A percentile compares a stretch with the other conserved stretches of the same genome.
Evolutionary conservation across 2,329 filamentous ascomycete genomes (phyloP).

Genomic region (Pseudogymnoascus sp.): DNA sequence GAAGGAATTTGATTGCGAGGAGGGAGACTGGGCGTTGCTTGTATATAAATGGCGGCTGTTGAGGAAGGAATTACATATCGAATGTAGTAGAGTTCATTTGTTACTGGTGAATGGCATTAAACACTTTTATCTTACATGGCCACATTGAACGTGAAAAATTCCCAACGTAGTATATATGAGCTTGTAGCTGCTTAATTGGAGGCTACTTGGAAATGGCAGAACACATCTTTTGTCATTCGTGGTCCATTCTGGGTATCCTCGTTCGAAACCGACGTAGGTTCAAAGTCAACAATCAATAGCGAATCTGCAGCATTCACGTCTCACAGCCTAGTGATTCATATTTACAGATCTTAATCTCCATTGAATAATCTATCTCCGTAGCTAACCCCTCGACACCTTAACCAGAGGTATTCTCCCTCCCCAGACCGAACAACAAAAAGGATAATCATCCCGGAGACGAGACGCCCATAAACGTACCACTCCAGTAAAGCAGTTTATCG

Average conservation of each 20-base stretch:
- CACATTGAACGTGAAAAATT: not conserved
- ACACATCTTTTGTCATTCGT: not conserved
- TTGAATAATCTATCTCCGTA: not conserved
- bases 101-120: not conserved
- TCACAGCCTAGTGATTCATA: not conserved
- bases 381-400: not conserved
- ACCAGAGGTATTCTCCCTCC: not conserved
- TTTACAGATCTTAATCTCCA: not conserved
- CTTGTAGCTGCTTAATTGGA: not conserved
- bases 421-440: not conserved
- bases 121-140: not conserved
- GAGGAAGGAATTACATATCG: conserved; percentile 4
- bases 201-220: not conserved
- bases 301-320: not conserved
- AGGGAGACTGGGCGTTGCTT: conserved; percentile 5
- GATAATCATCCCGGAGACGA: not conserved
- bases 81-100: conserved; percentile 7
- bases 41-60: conserved; percentile 1
- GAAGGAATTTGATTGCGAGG: not conserved
- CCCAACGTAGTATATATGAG: not conserved
- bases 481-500: not conserved
- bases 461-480: not conserved
- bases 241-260: not conserved
- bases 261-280: not conserved
- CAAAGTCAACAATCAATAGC: not conserved